Evolutionary conservation across 371 early-diverging fungal genomes (phyloP), one percentile per base, ranked within the genome.

Genomic region (Amoeboaphelidium protococcarum): DNA sequence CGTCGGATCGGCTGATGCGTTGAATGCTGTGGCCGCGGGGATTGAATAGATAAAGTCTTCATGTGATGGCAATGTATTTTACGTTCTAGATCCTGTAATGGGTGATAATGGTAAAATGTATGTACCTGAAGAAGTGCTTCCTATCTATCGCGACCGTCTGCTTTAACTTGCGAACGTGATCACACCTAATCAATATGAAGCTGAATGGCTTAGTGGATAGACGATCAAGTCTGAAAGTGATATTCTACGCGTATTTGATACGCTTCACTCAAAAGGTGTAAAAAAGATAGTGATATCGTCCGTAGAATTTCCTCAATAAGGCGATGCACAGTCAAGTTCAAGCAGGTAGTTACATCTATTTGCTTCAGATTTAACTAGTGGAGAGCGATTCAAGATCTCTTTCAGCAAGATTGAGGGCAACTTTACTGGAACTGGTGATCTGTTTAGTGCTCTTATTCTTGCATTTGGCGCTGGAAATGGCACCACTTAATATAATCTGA

Each of bases 141-240:
- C 72, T 1, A 54, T 84, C 16, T 91, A 91, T 61, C 67, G 73
- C 41, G 57, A 71, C 25, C 52, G 61, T 3, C 59, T 82, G 44
- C 59, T 70, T 52, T 69, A 25, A 47, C 13, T 74, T 20, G 80
- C 84, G 12, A 65, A 77, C 47, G 60, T 84, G n/a, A 61, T 84
- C 16, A 82, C 84, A n/a, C 92, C 92, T 0, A 91, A 91, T 58
- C 82, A 77, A 49, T 85, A 79, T 44, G 90, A 91, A 58, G 80
- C 82, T 20, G 82, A 84, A 76, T 75, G 69, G 21, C 64, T 90
- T 0, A 56, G 83, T 0, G 78, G 65, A 23, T 63, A 56, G 26
- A 63, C 57, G 26, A 71, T 82, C n/a, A 50, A 49, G 3, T 56
- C 69, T 0, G 51, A 72, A 24, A 54, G 47, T 22, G 64, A 69